phyloP scores from a whole-genome alignment of 208 protist species.

The Acanthamoeba healyi region DNA sequence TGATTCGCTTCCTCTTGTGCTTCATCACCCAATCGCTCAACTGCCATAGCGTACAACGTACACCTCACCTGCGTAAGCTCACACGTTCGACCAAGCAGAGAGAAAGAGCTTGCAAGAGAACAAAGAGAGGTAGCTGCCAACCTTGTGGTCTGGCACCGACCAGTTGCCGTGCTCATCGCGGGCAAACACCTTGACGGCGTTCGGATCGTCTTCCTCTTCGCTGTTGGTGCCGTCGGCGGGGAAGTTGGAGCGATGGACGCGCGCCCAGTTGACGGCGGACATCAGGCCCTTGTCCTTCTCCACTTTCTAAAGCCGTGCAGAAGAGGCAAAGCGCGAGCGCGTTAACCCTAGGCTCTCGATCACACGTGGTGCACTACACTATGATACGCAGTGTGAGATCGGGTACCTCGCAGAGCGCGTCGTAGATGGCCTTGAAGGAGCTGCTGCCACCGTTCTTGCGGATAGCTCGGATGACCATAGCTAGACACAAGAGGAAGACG shows the following conservation, averaged over 20 bases:
- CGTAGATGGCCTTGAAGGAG: constrained; percentile 41
- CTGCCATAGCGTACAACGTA: not conserved
- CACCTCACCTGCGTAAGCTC: not conserved
- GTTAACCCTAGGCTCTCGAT: not conserved
- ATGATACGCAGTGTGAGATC: not conserved
- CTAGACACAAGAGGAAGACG: not conserved
- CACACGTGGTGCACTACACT: not conserved
- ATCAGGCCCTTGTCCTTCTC: constrained; percentile 62
- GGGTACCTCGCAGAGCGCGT: constrained; percentile 41
- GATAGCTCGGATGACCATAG: constrained; percentile 50
- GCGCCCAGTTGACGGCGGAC: constrained; percentile 58
- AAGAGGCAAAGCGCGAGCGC: not conserved
- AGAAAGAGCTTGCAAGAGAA: not conserved
- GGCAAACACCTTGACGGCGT: not conserved
- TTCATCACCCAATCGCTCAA: constrained; percentile 5
- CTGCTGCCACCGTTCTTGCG: constrained; percentile 53
- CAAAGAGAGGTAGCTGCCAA: not conserved
- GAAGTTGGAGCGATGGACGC: constrained; percentile 52
- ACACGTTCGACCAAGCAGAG: not conserved
- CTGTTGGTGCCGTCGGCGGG: not conserved
- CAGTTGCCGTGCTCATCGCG: not conserved
- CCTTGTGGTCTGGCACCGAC: not conserved
- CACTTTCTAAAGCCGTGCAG: not conserved
- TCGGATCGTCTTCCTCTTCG: constrained; percentile 5
- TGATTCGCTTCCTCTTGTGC: constrained; percentile 26